Base-by-base conservation (phyloP, 495 filamentous ascomycete genomes). In the Penicilliopsis zonata region DNA sequence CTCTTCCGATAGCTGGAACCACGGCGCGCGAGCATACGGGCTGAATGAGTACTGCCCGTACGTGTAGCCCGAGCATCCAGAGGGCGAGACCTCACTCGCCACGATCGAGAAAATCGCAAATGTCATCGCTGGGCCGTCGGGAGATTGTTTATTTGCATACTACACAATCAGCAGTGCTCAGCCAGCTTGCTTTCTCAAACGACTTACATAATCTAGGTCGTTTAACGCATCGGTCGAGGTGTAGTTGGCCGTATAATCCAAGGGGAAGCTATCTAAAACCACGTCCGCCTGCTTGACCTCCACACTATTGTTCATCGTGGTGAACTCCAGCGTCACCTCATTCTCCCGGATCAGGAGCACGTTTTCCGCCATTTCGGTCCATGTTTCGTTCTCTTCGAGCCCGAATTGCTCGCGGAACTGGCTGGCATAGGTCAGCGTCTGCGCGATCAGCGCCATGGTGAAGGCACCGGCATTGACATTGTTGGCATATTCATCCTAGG, bases 281-380 rank as follows among this genome's bases (percentile, higher is more conserved):
- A 80, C 66, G 41, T 80, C 75, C 6, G 75, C 75, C 43, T 80
- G 75, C 46, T 80, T 80, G 37, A 80, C 75, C 0, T 53, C 51
- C 2, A 76, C 61, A 28, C 61, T 67, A 12, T 70, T 72, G 41
- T 77, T 78, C 75, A 79, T 78, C 2, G 60, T 59, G 0, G 63
- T 68, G 38, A 82, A 87, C 43, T 87, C 82, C 0, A 80, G 59
- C 13, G 79, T 80, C 34, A 87, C 75, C 10, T 61, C 64, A n/a
- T 74, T 69, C 34, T 67, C 57, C 8, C 64, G 61, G 8, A 69
- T 48, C 22, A 78, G 52, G 14, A 68, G 52, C 4, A 76, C 61
- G 23, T 74, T 65, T 2, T 59, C 44, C 2, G 72, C 59, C 24
- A 74, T 65, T 12, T 72, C 59, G 1, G 47, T 41, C 62, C 67